phyloP scores from a whole-genome alignment of 257 asterid genomes.

The Cinchona pubescens region DNA sequence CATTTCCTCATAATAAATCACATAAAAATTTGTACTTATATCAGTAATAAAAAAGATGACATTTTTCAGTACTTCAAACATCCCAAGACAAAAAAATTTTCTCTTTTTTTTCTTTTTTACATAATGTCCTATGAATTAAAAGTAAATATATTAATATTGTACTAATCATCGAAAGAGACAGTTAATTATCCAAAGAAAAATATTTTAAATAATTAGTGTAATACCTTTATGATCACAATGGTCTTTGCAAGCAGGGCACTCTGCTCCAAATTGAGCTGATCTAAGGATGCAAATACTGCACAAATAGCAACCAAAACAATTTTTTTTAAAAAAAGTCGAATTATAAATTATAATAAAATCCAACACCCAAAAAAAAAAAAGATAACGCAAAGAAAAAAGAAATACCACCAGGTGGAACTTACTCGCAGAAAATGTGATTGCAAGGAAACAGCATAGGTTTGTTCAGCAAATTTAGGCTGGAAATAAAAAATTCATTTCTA shows the following conservation, averaged over 20 bases:
- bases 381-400: neutral
- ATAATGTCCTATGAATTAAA: neutral
- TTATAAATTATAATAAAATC: neutral
- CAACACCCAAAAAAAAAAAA: neutral
- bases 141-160: neutral
- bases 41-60: neutral
- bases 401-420: slow-evolving; percentile 22
- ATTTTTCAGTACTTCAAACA: neutral
- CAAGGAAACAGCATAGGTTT: slow-evolving; percentile 84
- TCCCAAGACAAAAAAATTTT: neutral
- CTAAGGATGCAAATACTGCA: slow-evolving; percentile 55
- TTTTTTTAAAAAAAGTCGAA: neutral
- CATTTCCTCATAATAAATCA: neutral
- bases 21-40: neutral
- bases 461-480: slow-evolving; percentile 64
- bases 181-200: neutral
- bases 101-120: neutral
- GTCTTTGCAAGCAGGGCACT: slow-evolving; percentile 67
- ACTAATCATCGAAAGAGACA: neutral
- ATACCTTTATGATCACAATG: slow-evolving; percentile 51
- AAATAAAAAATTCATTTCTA: slow-evolving; percentile 4
- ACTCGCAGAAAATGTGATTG: slow-evolving; percentile 85
- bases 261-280: slow-evolving; percentile 29
- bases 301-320: neutral
- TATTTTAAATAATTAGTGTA: too few species aligned